phyloP scores from a whole-genome alignment of 352 stramenopile genomes.

The Pythium periplocum region DNA sequence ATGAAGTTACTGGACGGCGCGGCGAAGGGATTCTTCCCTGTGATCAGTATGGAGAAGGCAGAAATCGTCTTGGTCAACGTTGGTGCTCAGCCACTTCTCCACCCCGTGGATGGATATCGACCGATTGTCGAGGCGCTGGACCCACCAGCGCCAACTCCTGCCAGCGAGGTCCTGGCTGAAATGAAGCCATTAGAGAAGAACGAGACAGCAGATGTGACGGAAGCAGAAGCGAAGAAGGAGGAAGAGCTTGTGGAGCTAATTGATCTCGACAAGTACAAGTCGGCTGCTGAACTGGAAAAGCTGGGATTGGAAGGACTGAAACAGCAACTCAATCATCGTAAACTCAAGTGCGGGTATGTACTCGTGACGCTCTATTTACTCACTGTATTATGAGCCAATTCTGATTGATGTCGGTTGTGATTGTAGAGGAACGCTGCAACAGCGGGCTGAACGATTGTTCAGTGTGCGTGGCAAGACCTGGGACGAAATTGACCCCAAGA shows the following conservation, averaged over 20 bases:
- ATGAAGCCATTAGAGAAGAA: not conserved
- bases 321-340: constrained; percentile 84
- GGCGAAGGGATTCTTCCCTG: constrained; percentile 59
- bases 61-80: constrained; percentile 86
- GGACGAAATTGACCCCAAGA: constrained; percentile 86
- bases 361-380: not conserved
- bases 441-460: constrained; percentile 91
- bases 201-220: constrained; percentile 1
- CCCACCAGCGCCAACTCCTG: not conserved
- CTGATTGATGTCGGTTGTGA: constrained; percentile 5
- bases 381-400: not conserved
- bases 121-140: constrained; percentile 39
- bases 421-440: constrained; percentile 81
- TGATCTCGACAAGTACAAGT: constrained; percentile 53
- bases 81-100: constrained; percentile 68
- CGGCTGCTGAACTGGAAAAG: constrained; percentile 62
- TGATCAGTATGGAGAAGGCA: constrained; percentile 76
- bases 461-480: constrained; percentile 89
- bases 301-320: constrained; percentile 92
- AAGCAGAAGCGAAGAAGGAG: constrained; percentile 8
- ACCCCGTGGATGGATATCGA: constrained; percentile 32
- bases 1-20: constrained; percentile 26
- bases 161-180: not conserved
- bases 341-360: constrained; percentile 95
- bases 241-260: constrained; percentile 19